Evolutionary conservation across 306 rosid genomes (phyloP).

Genomic region (Sicyos edulis): DNA sequence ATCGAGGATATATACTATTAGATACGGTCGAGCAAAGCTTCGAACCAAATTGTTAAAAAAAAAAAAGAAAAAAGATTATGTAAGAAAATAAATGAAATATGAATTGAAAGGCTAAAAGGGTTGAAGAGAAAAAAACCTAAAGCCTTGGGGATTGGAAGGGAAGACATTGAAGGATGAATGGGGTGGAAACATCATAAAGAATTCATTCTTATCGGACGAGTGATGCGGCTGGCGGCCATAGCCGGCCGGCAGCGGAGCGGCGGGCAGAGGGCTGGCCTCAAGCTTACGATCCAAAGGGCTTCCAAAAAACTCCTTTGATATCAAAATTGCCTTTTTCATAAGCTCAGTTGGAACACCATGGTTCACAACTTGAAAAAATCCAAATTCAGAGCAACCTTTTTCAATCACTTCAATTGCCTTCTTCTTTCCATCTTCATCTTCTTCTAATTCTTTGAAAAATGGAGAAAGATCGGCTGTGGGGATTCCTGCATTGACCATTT

Average conservation of each 20-base stretch:
- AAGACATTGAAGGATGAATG: conserved; percentile 34
- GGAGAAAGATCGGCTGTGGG: conserved; percentile 42
- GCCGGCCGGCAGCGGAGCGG: conserved; percentile 40
- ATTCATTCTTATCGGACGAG: conserved; percentile 38
- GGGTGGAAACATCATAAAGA: conserved; percentile 34
- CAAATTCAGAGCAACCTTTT: conserved; percentile 39
- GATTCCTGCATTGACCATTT: conserved; percentile 25
- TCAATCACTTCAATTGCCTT: conserved; percentile 28
- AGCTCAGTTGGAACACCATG: conserved; percentile 36
- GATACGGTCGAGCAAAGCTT: too few relatives aligned
- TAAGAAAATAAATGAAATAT: not conserved
- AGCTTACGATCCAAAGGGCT: conserved; percentile 35
- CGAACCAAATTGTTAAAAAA: too few relatives aligned
- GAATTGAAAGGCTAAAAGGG: not conserved
- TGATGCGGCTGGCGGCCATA: conserved; percentile 31
- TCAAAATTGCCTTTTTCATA: conserved; percentile 28
- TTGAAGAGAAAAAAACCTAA: conserved; percentile 5
- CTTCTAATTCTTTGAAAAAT: conserved; percentile 23
- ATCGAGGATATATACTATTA: too few relatives aligned
- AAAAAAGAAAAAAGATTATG: too few relatives aligned
- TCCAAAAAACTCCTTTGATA: conserved; percentile 34
- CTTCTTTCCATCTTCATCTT: conserved; percentile 24
- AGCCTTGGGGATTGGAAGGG: conserved; percentile 37
- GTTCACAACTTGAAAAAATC: conserved; percentile 44
- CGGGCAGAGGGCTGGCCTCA: conserved; percentile 24